Conservation (phyloP, 176 grass and related monocot species). For the Carex scoparia region DNA sequence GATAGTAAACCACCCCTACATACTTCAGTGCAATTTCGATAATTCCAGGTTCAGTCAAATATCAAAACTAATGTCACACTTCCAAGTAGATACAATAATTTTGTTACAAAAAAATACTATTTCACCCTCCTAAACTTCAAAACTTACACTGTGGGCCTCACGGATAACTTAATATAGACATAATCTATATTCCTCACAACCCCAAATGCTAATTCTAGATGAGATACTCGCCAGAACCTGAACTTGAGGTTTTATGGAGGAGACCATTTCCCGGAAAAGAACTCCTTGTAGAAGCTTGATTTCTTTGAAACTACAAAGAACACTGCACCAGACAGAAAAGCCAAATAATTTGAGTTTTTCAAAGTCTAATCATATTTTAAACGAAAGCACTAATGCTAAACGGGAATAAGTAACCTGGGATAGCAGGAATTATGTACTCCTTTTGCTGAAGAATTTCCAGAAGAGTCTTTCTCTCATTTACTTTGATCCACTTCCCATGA, state of each 20-base stretch:
- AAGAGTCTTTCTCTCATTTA: conserved; percentile 73
- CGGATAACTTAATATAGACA: background rate
- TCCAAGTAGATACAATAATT: background rate
- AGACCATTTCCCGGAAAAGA: conserved; percentile 72
- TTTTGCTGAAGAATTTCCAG: conserved; percentile 52
- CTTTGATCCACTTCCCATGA: conserved; percentile 52
- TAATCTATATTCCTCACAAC: background rate
- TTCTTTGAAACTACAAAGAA: conserved; percentile 91
- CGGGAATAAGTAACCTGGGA: conserved; percentile 53
- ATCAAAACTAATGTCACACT: background rate
- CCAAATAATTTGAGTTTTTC: background rate
- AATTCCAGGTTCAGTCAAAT: background rate
- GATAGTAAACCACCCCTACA: too few species aligned
- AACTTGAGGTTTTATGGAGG: conserved; percentile 40
- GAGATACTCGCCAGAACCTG: background rate
- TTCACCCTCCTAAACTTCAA: background rate
- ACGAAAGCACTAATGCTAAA: background rate
- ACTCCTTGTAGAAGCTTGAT: conserved; percentile 61
- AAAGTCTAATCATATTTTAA: background rate
- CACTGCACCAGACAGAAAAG: conserved; percentile 39
- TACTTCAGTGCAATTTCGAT: background rate
- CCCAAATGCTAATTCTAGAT: background rate
- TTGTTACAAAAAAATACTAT: background rate
- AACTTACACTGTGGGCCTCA: background rate
- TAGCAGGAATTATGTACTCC: conserved; percentile 56